Percentiles rank a stretch among this genome's conserved stretches.
Conservation (phyloP, 495 filamentous ascomycete species). For the Penicillium subrubescens region DNA sequence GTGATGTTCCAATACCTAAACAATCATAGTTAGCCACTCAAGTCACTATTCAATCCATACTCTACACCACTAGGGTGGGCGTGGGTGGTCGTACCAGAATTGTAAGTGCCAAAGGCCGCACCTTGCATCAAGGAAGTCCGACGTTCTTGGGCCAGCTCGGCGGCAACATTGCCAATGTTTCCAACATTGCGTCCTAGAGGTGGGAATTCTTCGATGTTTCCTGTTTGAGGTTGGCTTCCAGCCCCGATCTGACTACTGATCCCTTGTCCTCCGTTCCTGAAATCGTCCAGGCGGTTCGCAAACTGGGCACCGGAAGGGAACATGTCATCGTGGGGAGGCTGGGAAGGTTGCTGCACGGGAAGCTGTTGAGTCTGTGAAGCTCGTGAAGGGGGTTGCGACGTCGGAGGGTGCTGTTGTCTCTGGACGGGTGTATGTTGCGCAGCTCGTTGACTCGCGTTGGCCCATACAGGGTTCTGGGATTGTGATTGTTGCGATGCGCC, state of each 20-base stretch:
- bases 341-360: constrained; percentile 60
- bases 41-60: neutral
- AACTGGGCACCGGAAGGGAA: constrained; percentile 56
- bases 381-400: constrained; percentile 48
- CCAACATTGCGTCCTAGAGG: constrained; percentile 70
- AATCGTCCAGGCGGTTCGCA: constrained; percentile 58
- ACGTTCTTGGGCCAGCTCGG: constrained; percentile 71
- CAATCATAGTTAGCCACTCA: constrained; percentile 18
- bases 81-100: constrained; percentile 40
- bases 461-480: constrained; percentile 67
- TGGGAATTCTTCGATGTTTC: constrained; percentile 81
- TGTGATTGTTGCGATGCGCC: constrained; percentile 68
- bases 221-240: constrained; percentile 63
- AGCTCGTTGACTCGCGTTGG: constrained; percentile 57
- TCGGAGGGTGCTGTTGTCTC: constrained; percentile 62
- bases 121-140: constrained; percentile 64
- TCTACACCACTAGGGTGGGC: constrained; percentile 23
- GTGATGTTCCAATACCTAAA: constrained; percentile 42
- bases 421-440: constrained; percentile 65
- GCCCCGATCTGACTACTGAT: constrained; percentile 57
- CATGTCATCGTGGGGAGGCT: constrained; percentile 59
- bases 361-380: constrained; percentile 54
- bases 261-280: constrained; percentile 61
- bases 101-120: constrained; percentile 62
- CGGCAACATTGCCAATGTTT: constrained; percentile 46